Percentiles rank a stretch among this genome's conserved stretches.
phyloP scores from a whole-genome alignment of 2,329 filamentous ascomycete species.

The Hypoxylon sp. region DNA sequence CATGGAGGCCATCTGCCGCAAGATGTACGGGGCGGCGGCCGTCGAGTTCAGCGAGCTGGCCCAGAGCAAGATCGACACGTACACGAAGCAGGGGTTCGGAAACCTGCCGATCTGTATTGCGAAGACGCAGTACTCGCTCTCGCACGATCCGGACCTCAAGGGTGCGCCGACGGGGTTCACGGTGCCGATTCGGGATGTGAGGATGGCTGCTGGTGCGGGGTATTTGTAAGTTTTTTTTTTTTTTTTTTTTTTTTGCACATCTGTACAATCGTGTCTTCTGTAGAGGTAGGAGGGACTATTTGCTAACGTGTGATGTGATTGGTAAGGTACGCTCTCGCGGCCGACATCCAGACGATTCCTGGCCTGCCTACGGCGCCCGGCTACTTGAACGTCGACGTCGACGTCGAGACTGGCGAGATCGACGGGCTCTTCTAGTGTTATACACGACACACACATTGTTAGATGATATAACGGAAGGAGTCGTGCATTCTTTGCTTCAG shows the following conservation, averaged over 20 bases:
- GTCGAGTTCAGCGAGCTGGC: slow-evolving; percentile 95
- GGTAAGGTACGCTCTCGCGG: slow-evolving; percentile 94
- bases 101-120: slow-evolving; percentile 96
- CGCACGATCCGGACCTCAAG: slow-evolving; percentile 92
- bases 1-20: slow-evolving; percentile 88
- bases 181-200: slow-evolving; percentile 91
- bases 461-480: slow-evolving; percentile 12
- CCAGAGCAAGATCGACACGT: slow-evolving; percentile 95
- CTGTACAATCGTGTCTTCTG: background rate
- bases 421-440: slow-evolving; percentile 84
- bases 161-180: slow-evolving; percentile 95
- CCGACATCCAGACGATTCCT: slow-evolving; percentile 98
- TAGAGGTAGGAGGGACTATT: too few species aligned
- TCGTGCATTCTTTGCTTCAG: slow-evolving; percentile 26
- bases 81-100: slow-evolving; percentile 90
- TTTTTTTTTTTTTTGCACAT: too few species aligned
- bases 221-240: slow-evolving; percentile 87
- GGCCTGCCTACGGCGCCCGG: slow-evolving; percentile 94
- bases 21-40: slow-evolving; percentile 92
- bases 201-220: slow-evolving; percentile 92
- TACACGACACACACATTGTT: background rate
- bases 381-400: slow-evolving; percentile 92
- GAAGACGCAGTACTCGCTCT: slow-evolving; percentile 98
- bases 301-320: slow-evolving; percentile 48
- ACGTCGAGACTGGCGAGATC: slow-evolving; percentile 85